A percentile compares a stretch with the other conserved stretches of the same genome.
These are phyloP conservation scores for Malus hybrid DNA, from an alignment of 331 rosid species.

Conservation along the genomic window DNA sequence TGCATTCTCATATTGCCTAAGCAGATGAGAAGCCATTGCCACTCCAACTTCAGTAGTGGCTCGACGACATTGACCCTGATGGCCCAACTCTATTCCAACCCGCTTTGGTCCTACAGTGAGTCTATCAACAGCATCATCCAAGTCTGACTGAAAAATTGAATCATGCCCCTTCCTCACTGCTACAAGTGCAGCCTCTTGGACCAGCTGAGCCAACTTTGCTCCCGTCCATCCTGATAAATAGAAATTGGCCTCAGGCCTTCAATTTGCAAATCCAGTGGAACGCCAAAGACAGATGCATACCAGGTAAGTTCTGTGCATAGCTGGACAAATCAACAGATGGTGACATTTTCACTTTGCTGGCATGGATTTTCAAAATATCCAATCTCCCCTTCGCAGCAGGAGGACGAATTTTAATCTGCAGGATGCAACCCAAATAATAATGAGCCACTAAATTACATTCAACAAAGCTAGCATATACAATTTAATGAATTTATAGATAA, in stretches of 20 bases:
- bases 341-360: conserved; percentile 89
- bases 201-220: conserved; percentile 87
- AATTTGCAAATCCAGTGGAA: conserved; percentile 6
- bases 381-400: conserved; percentile 85
- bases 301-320: conserved; percentile 89
- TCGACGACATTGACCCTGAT: conserved; percentile 91
- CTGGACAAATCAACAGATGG: conserved; percentile 72
- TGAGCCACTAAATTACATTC: conserved; percentile 4
- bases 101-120: conserved; percentile 91
- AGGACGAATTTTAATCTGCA: conserved; percentile 79
- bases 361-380: conserved; percentile 86
- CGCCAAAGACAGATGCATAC: conserved; percentile 21
- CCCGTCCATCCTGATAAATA: conserved; percentile 82
- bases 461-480: conserved; percentile 10
- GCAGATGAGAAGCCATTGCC: conserved; percentile 89
- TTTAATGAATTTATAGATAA: conserved; percentile 5
- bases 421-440: conserved; percentile 20
- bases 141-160: conserved; percentile 76
- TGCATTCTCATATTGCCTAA: conserved; percentile 77
- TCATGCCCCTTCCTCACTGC: conserved; percentile 85
- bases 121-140: conserved; percentile 97
- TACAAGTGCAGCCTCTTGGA: conserved; percentile 98
- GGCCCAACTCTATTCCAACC: conserved; percentile 68
- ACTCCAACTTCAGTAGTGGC: conserved; percentile 93
- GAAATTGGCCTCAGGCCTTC: conserved; percentile 16